Conservation (phyloP, 495 filamentous ascomycete species). For the Aspergillus olivimuriae region DNA sequence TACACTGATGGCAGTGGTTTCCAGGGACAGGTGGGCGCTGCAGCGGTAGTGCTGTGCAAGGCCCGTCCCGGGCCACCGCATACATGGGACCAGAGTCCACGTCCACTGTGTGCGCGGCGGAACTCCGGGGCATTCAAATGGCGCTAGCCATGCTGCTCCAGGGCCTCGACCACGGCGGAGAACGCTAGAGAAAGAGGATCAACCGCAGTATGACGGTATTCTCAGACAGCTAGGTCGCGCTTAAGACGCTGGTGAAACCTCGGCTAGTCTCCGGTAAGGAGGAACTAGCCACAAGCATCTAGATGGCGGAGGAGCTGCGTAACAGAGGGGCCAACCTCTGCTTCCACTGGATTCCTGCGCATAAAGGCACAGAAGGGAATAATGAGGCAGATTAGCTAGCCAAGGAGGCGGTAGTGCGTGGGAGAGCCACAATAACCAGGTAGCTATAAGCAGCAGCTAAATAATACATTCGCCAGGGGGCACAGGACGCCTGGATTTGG, state of each 20-base stretch:
- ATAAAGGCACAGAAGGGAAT: constrained; percentile 21
- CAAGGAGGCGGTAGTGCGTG: background rate
- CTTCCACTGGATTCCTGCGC: constrained; percentile 19
- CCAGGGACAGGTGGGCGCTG: constrained; percentile 7
- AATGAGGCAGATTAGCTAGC: constrained; percentile 15
- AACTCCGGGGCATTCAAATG: background rate
- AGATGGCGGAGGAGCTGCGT: background rate
- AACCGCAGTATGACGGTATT: background rate
- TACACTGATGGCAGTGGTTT: constrained; percentile 13
- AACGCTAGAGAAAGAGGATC: background rate
- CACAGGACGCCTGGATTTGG: background rate
- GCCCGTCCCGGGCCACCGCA: background rate
- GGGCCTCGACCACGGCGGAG: background rate
- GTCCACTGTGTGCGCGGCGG: background rate
- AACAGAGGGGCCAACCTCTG: constrained; percentile 3
- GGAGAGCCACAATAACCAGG: too few relatives aligned
- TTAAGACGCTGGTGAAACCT: background rate
- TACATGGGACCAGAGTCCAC: constrained; percentile 2
- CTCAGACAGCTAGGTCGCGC: constrained; percentile 1
- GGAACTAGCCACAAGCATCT: constrained; percentile 1
- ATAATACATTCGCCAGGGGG: background rate
- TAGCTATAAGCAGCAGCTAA: constrained; percentile 6
- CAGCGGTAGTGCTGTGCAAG: background rate
- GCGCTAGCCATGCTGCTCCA: background rate
- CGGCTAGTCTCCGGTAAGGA: background rate